These are phyloP conservation scores for Rhizopus sp. DNA, from an alignment of 371 early-diverging fungal genomes.

Conservation along the genomic window DNA sequence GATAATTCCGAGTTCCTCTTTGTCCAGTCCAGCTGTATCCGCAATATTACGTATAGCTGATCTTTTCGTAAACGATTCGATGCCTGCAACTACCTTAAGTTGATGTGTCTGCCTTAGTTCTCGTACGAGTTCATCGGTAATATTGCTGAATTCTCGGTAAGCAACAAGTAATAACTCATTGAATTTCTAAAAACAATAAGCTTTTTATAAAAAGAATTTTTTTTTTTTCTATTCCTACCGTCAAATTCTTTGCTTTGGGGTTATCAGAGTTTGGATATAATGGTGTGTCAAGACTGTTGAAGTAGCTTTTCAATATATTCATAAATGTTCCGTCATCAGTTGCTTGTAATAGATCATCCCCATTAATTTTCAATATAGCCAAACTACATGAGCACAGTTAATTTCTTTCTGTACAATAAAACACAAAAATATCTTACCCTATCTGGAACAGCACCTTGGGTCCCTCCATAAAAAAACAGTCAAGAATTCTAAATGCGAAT, in stretches of 20 bases:
- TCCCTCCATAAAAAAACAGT: slow-evolving; percentile 94
- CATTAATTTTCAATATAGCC: slow-evolving; percentile 92
- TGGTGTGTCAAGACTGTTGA: slow-evolving; percentile 67
- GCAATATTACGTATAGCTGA: slow-evolving; percentile 82
- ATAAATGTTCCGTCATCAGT: slow-evolving; percentile 94
- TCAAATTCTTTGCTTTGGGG: slow-evolving; percentile 61
- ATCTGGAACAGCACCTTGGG: slow-evolving; percentile 93
- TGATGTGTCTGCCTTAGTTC: slow-evolving; percentile 89
- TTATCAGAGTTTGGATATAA: slow-evolving; percentile 61
- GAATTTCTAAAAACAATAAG: slow-evolving; percentile 61
- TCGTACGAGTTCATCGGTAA: slow-evolving; percentile 77
- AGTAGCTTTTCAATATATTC: slow-evolving; percentile 76
- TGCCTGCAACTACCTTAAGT: slow-evolving; percentile 92
- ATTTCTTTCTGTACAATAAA: background rate
- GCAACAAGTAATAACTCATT: slow-evolving; percentile 91
- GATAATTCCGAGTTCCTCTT: slow-evolving; percentile 81
- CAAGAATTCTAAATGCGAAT: slow-evolving; percentile 88
- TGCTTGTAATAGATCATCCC: slow-evolving; percentile 80
- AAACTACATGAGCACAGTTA: slow-evolving; percentile 16
- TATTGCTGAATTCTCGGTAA: slow-evolving; percentile 85
- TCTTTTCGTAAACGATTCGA: slow-evolving; percentile 93
- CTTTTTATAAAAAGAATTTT: background rate
- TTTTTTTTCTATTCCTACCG: slow-evolving; percentile 35
- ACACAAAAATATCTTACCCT: slow-evolving; percentile 52
- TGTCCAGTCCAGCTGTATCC: slow-evolving; percentile 74